These are phyloP conservation scores for Ambrosiella xylebori DNA, from an alignment of 2,329 filamentous ascomycete genomes.

Conservation along the genomic window DNA sequence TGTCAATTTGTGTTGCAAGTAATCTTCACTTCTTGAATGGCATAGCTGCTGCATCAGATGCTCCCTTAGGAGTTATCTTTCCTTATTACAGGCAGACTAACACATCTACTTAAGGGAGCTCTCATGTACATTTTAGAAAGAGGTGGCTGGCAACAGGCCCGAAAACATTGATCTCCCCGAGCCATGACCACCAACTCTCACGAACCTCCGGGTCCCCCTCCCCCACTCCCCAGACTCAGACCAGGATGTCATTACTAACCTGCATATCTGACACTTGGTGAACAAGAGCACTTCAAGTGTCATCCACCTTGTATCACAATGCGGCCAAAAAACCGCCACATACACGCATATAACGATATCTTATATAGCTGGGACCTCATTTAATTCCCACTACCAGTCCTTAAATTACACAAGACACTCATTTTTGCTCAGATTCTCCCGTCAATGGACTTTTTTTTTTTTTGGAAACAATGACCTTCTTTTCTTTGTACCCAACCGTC, in stretches of 20 bases:
- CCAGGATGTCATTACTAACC: neutral
- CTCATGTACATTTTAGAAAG: neutral
- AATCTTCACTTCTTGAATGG: too few species aligned
- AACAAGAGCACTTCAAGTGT: neutral
- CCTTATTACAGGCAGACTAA: too few species aligned
- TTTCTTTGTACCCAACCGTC: neutral
- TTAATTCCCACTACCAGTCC: neutral
- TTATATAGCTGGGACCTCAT: neutral
- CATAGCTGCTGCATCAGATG: too few species aligned
- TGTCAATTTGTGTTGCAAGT: too few species aligned
- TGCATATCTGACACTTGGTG: neutral
- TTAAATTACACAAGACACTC: neutral
- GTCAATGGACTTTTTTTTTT: neutral
- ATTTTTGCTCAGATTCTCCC: neutral
- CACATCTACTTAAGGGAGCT: neutral
- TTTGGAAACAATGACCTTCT: neutral
- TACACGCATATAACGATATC: neutral
- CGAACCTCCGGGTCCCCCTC: neutral
- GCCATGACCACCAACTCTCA: neutral
- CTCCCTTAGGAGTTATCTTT: too few species aligned
- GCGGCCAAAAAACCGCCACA: neutral
- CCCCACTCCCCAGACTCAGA: neutral
- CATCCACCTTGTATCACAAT: neutral
- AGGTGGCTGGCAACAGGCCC: neutral
- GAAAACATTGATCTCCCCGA: neutral